Evolutionary conservation across 1,284 basidiomycete species (phyloP), one percentile per base, ranked within the genome.

Genomic region (Ustilago nuda): DNA sequence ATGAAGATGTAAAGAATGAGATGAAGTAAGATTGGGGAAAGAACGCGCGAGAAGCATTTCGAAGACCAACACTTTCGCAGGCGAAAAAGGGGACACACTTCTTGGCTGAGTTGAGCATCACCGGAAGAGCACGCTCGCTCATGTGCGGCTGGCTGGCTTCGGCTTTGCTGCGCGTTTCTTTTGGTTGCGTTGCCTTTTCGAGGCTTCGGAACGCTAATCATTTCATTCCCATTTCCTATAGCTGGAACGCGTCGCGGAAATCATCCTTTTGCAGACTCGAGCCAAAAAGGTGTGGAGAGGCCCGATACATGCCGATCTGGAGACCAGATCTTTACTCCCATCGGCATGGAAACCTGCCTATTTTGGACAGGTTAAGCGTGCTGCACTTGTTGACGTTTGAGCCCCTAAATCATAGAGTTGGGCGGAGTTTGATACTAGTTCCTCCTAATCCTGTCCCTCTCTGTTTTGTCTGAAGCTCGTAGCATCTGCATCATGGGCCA

Each of bases 31-130:
- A 57, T 4, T 56, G 64, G n/a, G 65, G 46, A 60, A 41, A 52
- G 50, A 46, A 33, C 11, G 8, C 3, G 37, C 9, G 36, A 39
- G 36, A 39, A 27, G 19, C 12, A 46, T 50, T 50, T 15, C 52
- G 50, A 35, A 71, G 68, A 71, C 68, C 68, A 71, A 71, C 68
- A 71, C 68, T 65, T 61, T 52, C 56, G 23, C 33, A 27, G 27
- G n/a, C 30, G 3, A 19, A 48, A 57, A 57, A 57, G 56, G 48
- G 48, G 56, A 19, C 36, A 19, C 39, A 27, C 23, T 27, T 43
- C 23, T 55, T 55, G 56, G 56, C 43, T 57, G 56, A 51, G 57
- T 33, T 30, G 48, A 37, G 19, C 36, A 11, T 54, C n/a, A n/a
- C 37, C 35, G 33, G 19, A 52, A 52, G 48, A 30, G 19, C 32